Percentiles rank a stretch among this genome's conserved stretches.
Evolutionary conservation across 345 rosid genomes (phyloP).

Genomic region (Eucalyptus erythrocorys): DNA sequence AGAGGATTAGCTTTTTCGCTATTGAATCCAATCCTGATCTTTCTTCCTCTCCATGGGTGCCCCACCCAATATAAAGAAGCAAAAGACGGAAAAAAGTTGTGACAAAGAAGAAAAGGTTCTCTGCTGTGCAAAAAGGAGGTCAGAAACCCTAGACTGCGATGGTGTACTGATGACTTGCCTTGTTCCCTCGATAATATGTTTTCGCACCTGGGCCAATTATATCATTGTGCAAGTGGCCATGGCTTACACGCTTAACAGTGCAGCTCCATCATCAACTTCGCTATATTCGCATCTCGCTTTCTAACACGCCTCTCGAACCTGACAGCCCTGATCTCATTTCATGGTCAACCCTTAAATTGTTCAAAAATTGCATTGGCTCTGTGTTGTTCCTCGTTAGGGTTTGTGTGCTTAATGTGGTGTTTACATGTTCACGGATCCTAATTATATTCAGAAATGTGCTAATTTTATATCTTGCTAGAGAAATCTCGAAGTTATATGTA

Average conservation of each 20-base stretch:
- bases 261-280: background rate
- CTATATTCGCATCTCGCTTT: background rate
- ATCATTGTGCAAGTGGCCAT: background rate
- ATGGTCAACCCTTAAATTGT: background rate
- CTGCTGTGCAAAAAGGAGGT: background rate
- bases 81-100: background rate
- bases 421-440: background rate
- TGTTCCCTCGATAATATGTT: background rate
- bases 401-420: background rate
- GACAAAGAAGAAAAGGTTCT: background rate
- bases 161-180: background rate
- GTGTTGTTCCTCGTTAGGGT: background rate
- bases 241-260: background rate
- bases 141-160: background rate
- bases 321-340: background rate
- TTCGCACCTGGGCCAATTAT: background rate
- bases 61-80: background rate
- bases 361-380: background rate
- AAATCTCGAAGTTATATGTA: background rate
- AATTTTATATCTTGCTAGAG: background rate
- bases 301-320: background rate
- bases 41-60: background rate
- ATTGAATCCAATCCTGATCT: background rate
- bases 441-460: background rate
- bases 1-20: background rate